phyloP scores from a whole-genome alignment of 495 filamentous ascomycete species.

The Terfezia claveryi region DNA sequence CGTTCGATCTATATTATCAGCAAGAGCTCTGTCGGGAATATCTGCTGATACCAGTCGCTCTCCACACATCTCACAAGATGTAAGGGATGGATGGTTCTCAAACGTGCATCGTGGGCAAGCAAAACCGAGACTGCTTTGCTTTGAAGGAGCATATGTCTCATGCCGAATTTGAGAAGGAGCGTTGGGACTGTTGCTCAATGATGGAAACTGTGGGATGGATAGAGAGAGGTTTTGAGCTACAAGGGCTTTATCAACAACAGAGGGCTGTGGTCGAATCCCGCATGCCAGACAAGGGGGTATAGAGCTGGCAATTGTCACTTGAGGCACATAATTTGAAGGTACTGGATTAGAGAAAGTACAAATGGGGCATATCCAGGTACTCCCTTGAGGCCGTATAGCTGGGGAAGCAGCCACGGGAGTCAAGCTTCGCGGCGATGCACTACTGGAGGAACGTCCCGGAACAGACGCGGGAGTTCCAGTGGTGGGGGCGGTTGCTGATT shows the following conservation, averaged over 20 bases:
- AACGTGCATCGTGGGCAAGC: constrained; percentile 86
- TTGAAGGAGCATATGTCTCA: too few species aligned
- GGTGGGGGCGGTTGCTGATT: constrained; percentile 27
- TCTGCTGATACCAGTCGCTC: constrained; percentile 44
- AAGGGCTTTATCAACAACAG: constrained; percentile 21
- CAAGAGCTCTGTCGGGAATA: constrained; percentile 17
- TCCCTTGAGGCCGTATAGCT: constrained; percentile 7
- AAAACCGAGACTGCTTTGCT: constrained; percentile 22
- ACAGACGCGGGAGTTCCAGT: constrained; percentile 30
- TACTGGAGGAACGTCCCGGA: constrained; percentile 26
- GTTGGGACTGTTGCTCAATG: too few species aligned
- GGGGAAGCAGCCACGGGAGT: constrained; percentile 22
- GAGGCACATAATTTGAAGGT: constrained; percentile 72
- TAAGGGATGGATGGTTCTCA: constrained; percentile 69
- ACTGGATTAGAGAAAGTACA: constrained; percentile 94
- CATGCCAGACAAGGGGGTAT: constrained; percentile 78
- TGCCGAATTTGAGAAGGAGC: too few species aligned
- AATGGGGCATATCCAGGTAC: constrained; percentile 84
- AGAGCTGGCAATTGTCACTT: constrained; percentile 46
- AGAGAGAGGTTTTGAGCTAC: neutral
- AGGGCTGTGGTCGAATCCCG: constrained; percentile 63
- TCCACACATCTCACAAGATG: constrained; percentile 79
- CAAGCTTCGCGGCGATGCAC: constrained; percentile 28
- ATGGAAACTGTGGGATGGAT: too few species aligned
- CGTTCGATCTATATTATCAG: neutral